These are phyloP conservation scores for Kazachstania psychrophila DNA, from an alignment of 805 yeast genomes.

Conservation along the genomic window DNA sequence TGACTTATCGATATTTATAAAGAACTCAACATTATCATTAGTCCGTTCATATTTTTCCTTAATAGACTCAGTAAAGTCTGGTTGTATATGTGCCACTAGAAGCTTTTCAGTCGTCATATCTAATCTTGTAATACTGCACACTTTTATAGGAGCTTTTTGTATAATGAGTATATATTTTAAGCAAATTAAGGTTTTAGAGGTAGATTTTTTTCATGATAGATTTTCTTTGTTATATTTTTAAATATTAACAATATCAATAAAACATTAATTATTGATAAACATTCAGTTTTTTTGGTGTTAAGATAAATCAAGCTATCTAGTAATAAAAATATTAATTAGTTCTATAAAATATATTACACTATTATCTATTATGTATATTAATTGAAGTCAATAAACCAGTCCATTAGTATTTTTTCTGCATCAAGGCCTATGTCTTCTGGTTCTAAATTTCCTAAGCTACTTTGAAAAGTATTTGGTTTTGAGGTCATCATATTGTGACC, in stretches of 20 bases:
- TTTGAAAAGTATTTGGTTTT: slow-evolving; percentile 13
- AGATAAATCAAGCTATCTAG: no score
- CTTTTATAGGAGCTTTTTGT: no score
- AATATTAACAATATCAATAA: no score
- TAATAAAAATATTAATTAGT: not conserved
- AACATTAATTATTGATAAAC: no score
- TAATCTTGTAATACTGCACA: not conserved
- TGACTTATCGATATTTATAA: slow-evolving; percentile 31
- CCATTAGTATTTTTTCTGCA: slow-evolving; percentile 15
- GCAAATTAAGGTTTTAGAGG: no score
- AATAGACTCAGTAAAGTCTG: slow-evolving; percentile 37
- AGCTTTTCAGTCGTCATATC: slow-evolving; percentile 1
- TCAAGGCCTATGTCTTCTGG: slow-evolving; percentile 9
- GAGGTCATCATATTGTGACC: slow-evolving; percentile 9
- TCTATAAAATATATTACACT: not conserved
- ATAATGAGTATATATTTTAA: no score
- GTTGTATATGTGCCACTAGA: slow-evolving; percentile 32
- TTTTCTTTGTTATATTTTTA: no score
- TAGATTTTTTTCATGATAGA: no score
- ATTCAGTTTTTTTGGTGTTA: no score
- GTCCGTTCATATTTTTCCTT: slow-evolving; percentile 29
- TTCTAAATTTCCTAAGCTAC: slow-evolving; percentile 14
- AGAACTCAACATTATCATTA: slow-evolving; percentile 21
- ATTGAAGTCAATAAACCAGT: slow-evolving; percentile 19
- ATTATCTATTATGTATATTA: not conserved